Evolutionary conservation across 257 asterid genomes (phyloP).

Genomic region (Fraxinus cuspidata): DNA sequence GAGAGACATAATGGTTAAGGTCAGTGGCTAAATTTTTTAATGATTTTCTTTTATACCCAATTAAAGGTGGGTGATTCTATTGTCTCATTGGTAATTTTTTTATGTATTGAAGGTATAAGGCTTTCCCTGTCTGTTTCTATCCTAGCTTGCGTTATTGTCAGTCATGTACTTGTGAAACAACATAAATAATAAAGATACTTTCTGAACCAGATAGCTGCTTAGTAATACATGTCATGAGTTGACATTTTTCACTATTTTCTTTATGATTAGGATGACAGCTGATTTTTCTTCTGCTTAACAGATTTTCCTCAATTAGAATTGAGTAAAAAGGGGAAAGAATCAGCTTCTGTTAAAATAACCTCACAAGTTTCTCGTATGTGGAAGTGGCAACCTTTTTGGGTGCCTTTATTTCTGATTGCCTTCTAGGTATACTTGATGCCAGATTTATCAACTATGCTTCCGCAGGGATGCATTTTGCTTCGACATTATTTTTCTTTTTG

Average conservation of each 20-base stretch:
- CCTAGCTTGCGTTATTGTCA: neutral
- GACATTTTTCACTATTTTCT: neutral
- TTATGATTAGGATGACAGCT: neutral
- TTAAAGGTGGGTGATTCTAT: neutral
- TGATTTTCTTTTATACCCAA: neutral
- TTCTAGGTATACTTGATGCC: neutral
- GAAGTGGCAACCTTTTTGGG: neutral
- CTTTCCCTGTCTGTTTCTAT: neutral
- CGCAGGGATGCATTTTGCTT: neutral
- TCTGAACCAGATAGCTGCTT: neutral
- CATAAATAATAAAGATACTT: neutral
- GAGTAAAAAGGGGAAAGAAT: neutral
- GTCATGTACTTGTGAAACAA: neutral
- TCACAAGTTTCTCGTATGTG: neutral
- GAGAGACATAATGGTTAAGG: constrained; percentile 69
- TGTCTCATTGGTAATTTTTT: neutral
- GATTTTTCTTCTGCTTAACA: neutral
- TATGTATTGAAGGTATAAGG: neutral
- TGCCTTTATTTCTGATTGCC: neutral
- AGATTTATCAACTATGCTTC: neutral
- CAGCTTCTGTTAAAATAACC: neutral
- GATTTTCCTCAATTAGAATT: neutral
- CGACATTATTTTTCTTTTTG: neutral
- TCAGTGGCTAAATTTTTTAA: constrained; percentile 25
- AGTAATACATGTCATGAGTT: neutral